Conservation (phyloP, 2,329 filamentous ascomycete genomes). For the Nemania serpens region DNA sequence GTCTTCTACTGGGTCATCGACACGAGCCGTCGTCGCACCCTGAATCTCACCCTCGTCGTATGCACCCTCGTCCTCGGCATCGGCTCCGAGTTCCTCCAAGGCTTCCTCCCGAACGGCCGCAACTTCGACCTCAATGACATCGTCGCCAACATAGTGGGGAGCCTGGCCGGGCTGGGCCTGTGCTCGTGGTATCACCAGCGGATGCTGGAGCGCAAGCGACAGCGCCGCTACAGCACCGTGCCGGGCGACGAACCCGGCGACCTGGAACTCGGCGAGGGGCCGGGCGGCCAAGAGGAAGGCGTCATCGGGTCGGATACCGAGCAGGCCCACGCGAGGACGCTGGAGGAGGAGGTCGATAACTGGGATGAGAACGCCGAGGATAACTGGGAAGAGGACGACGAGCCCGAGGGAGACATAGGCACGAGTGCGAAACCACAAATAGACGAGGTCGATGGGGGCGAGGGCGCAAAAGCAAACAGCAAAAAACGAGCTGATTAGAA, state of each 20-base stretch:
- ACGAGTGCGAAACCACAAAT: constrained; percentile 34
- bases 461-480: constrained; percentile 30
- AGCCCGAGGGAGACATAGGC: constrained; percentile 39
- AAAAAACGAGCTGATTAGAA: constrained; percentile 45
- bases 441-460: constrained; percentile 36
- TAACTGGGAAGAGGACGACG: constrained; percentile 55
- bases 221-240: constrained; percentile 63
- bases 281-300: constrained; percentile 65
- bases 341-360: constrained; percentile 87
- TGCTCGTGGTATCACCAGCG: constrained; percentile 93
- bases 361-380: constrained; percentile 84
- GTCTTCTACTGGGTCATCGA: constrained; percentile 98
- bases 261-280: constrained; percentile 72
- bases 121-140: constrained; percentile 82
- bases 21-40: constrained; percentile 79
- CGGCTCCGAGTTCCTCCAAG: constrained; percentile 77
- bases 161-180: constrained; percentile 69
- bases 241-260: constrained; percentile 50
- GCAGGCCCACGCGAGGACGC: constrained; percentile 43
- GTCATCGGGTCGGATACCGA: constrained; percentile 49
- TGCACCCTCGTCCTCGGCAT: constrained; percentile 75
- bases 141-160: constrained; percentile 83
- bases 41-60: constrained; percentile 80
- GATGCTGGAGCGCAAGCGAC: constrained; percentile 86
- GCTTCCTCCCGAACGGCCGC: constrained; percentile 73